A percentile compares a stretch with the other conserved stretches of the same genome.
Conservation (phyloP, 179 eudicot genomes). For the Beta corolliflora region DNA sequence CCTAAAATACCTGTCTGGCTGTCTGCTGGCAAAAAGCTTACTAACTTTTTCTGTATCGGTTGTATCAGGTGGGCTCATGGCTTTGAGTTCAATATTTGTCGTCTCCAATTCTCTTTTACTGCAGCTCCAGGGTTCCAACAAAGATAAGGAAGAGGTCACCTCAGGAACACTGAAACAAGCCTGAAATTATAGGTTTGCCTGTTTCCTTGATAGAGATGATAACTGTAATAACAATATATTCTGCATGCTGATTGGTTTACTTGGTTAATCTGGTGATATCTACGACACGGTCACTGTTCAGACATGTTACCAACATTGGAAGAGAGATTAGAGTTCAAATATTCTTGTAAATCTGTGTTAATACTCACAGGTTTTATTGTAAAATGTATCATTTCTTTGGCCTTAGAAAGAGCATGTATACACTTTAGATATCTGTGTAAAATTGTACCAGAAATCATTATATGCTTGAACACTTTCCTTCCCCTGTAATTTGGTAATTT, state of each 20-base stretch:
- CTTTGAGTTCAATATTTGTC: slow-evolving; percentile 85
- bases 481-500: neutral
- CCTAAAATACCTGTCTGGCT: too few relatives aligned
- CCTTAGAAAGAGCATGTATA: neutral
- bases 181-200: slow-evolving; percentile 19
- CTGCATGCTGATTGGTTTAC: neutral
- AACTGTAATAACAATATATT: neutral
- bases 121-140: slow-evolving; percentile 64
- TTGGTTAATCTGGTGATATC: neutral
- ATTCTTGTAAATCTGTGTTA: neutral
- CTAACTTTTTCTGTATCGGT: neutral
- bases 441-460: neutral
- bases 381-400: neutral
- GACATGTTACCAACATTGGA: neutral
- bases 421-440: neutral
- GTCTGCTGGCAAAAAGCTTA: slow-evolving; percentile 2
- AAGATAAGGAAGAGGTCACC: slow-evolving; percentile 37
- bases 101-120: slow-evolving; percentile 82
- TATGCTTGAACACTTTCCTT: neutral
- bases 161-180: slow-evolving; percentile 4
- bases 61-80: slow-evolving; percentile 85
- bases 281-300: neutral
- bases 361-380: neutral
- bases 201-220: slow-evolving; percentile 6
- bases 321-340: neutral